Evolutionary conservation across 1,284 basidiomycete genomes (phyloP).

Genomic region (Melampsora abietis-canadensis): DNA sequence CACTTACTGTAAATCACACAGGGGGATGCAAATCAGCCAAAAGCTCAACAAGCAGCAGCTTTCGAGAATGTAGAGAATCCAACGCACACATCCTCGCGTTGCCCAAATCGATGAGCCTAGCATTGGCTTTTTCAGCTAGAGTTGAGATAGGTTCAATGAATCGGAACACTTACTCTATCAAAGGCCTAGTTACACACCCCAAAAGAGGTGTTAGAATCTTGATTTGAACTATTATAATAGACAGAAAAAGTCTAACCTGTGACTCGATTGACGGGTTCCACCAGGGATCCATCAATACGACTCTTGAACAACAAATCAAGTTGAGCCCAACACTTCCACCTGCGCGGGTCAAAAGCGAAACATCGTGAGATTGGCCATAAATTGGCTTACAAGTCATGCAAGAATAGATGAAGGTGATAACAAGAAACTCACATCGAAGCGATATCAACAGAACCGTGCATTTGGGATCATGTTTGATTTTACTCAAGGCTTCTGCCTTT

Average conservation of each 20-base stretch:
- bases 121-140: neutral
- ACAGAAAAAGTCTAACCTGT: slow-evolving; percentile 15
- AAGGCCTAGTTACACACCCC: slow-evolving; percentile 13
- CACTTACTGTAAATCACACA: slow-evolving; percentile 11
- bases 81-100: slow-evolving; percentile 38
- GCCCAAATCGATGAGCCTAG: slow-evolving; percentile 40
- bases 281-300: slow-evolving; percentile 47
- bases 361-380: neutral
- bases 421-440: slow-evolving; percentile 18
- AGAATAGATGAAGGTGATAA: neutral
- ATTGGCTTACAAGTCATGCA: neutral
- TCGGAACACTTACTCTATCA: slow-evolving; percentile 25
- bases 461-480: slow-evolving; percentile 25
- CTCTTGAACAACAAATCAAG: slow-evolving; percentile 69
- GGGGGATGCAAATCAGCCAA: neutral
- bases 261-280: slow-evolving; percentile 37
- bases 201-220: neutral
- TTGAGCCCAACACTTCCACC: slow-evolving; percentile 67
- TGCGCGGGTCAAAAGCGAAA: neutral
- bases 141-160: neutral
- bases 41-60: neutral
- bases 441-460: slow-evolving; percentile 37
- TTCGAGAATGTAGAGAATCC: neutral
- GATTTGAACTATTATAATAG: neutral
- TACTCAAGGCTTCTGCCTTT: slow-evolving; percentile 20